Conservation (phyloP, 495 filamentous ascomycete species). For the Xylaria castorea region DNA sequence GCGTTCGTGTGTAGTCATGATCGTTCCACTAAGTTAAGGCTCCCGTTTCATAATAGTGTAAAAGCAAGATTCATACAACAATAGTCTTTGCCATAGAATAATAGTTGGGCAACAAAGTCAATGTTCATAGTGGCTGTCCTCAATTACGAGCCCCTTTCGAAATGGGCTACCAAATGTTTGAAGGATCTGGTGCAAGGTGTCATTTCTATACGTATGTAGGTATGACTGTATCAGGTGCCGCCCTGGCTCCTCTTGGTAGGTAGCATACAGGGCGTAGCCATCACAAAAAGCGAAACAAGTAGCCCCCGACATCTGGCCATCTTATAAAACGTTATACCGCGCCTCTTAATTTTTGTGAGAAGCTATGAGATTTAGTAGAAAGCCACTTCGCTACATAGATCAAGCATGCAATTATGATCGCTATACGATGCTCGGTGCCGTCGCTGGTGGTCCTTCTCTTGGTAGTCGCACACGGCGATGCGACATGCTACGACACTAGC, state of each 20-base stretch:
- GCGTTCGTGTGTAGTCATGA: neutral
- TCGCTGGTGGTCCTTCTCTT: neutral
- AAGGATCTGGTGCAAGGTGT: neutral
- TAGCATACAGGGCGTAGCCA: neutral
- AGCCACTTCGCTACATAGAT: neutral
- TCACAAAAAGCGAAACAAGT: neutral
- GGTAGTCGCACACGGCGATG: neutral
- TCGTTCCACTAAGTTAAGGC: neutral
- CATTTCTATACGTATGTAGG: no score
- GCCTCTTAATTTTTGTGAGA: neutral
- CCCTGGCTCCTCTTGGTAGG: no score
- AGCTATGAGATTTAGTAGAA: neutral
- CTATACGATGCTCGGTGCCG: neutral
- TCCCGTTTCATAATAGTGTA: neutral
- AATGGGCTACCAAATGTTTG: neutral
- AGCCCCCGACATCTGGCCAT: neutral
- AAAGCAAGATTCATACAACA: neutral
- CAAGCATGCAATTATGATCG: neutral
- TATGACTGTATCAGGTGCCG: no score
- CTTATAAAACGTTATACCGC: neutral
- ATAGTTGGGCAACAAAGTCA: neutral
- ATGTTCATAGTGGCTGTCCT: neutral
- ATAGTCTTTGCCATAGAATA: neutral
- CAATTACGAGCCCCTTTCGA: neutral
- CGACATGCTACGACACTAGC: conserved; percentile 12